A percentile compares a stretch with the other conserved stretches of the same genome.
phyloP scores from a whole-genome alignment of 257 asterid species.

The Solanum ossicruentum region DNA sequence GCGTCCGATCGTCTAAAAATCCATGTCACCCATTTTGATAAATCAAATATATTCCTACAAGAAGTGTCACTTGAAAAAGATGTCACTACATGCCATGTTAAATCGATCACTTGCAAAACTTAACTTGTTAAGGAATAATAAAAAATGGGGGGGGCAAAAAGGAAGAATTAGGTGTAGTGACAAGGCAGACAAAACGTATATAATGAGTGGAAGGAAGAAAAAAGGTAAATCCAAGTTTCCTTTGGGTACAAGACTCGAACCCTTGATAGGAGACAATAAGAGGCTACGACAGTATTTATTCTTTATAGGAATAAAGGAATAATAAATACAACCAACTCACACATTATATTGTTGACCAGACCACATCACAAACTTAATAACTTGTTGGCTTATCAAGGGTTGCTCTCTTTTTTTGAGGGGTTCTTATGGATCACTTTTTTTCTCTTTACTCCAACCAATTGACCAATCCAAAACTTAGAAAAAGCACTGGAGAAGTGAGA shows the following conservation, averaged over 20 bases:
- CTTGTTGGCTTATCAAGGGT: constrained; percentile 2
- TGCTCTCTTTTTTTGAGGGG: not conserved
- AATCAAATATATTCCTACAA: not conserved
- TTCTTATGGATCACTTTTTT: constrained; percentile 5
- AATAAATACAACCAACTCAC: not conserved
- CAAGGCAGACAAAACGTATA: not conserved
- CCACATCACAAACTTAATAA: not conserved
- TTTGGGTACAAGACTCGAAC: constrained; percentile 30
- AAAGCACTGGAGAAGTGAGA: constrained; percentile 11
- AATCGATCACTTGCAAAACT: not conserved
- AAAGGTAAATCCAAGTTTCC: constrained; percentile 11
- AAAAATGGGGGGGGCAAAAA: not conserved
- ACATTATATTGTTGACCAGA: constrained; percentile 21
- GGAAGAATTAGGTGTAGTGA: not conserved
- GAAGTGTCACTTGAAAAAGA: not conserved
- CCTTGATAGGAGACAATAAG: constrained; percentile 36
- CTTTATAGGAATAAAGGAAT: constrained; percentile 17
- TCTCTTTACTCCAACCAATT: constrained; percentile 11
- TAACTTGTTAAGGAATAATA: not conserved
- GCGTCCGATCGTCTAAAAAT: not conserved
- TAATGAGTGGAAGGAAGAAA: not conserved
- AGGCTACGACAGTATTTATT: constrained; percentile 29
- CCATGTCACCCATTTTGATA: not conserved
- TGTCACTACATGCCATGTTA: not conserved
- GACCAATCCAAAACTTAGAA: constrained; percentile 18